Conservation (phyloP, 352 stramenopile species). For the Globisporangium emineosum region DNA sequence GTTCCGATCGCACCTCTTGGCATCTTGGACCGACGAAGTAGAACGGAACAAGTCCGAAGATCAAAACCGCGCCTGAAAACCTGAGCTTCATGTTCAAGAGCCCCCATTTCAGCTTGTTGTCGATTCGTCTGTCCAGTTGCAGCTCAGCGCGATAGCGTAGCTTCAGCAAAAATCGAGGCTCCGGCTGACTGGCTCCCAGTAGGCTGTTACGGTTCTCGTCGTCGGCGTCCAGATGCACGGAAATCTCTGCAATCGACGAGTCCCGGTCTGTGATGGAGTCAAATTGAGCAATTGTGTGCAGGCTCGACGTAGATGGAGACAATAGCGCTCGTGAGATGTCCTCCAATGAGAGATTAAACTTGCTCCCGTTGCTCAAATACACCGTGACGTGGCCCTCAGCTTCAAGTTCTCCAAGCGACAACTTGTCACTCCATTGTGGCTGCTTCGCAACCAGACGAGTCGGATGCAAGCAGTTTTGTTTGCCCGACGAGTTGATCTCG, state of each 20-base stretch:
- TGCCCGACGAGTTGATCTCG: conserved; percentile 8
- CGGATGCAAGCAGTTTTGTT: not conserved
- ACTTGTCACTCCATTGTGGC: conserved; percentile 32
- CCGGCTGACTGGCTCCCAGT: not conserved
- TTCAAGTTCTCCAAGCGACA: conserved; percentile 25
- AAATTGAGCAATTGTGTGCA: conserved; percentile 2
- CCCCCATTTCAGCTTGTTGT: conserved; percentile 11
- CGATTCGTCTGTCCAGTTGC: conserved; percentile 28
- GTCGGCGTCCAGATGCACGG: not conserved
- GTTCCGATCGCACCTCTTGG: not conserved
- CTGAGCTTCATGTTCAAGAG: conserved; percentile 15
- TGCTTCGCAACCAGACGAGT: not conserved
- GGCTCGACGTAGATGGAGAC: conserved; percentile 13
- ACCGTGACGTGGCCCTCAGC: conserved; percentile 20
- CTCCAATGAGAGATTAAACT: conserved; percentile 33
- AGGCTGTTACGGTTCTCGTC: not conserved
- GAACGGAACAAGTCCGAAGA: conserved; percentile 7
- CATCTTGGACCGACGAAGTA: conserved; percentile 1
- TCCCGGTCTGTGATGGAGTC: conserved; percentile 3
- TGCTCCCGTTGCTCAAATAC: conserved; percentile 25
- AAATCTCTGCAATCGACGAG: not conserved
- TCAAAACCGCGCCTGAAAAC: conserved; percentile 9
- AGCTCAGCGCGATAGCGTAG: conserved; percentile 31
- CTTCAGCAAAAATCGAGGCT: conserved; percentile 25
- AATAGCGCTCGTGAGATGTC: conserved; percentile 30